These are phyloP conservation scores for Kwoniella mangroviensis DNA, from an alignment of 768 basidiomycete genomes.

Conservation along the genomic window DNA sequence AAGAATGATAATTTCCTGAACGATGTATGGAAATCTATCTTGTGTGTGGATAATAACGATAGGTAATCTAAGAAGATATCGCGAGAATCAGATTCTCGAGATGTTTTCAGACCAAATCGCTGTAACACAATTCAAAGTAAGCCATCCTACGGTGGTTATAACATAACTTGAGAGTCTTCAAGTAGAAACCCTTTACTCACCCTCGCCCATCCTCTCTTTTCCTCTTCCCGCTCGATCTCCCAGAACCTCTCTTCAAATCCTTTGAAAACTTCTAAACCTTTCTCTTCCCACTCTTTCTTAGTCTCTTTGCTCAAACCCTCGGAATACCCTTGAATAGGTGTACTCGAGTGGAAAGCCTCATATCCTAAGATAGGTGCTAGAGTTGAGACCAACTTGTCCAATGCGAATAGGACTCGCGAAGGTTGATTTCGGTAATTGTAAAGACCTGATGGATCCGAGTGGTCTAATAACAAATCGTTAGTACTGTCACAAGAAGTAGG, in stretches of 20 bases:
- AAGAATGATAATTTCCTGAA: constrained; percentile 76
- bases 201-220: constrained; percentile 64
- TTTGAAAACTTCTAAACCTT: constrained; percentile 68
- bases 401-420: constrained; percentile 67
- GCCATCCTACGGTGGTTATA: too few relatives aligned
- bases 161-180: too few relatives aligned
- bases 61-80: constrained; percentile 71
- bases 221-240: constrained; percentile 58
- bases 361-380: constrained; percentile 85
- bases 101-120: constrained; percentile 76
- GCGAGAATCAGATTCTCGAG: constrained; percentile 66
- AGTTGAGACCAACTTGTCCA: constrained; percentile 67
- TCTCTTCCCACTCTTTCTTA: constrained; percentile 64
- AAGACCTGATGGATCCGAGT: constrained; percentile 49
- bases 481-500: neutral
- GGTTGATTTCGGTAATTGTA: constrained; percentile 58
- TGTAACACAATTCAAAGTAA: constrained; percentile 48
- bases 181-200: constrained; percentile 59
- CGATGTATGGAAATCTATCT: constrained; percentile 85
- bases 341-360: constrained; percentile 66
- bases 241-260: constrained; percentile 70
- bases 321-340: constrained; percentile 66
- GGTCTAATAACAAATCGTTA: constrained; percentile 28
- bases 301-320: constrained; percentile 69
- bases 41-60: constrained; percentile 71